Percentiles rank a stretch among this genome's conserved stretches.
These are phyloP conservation scores for Sicyos edulis DNA, from an alignment of 306 rosid genomes.

Conservation along the genomic window DNA sequence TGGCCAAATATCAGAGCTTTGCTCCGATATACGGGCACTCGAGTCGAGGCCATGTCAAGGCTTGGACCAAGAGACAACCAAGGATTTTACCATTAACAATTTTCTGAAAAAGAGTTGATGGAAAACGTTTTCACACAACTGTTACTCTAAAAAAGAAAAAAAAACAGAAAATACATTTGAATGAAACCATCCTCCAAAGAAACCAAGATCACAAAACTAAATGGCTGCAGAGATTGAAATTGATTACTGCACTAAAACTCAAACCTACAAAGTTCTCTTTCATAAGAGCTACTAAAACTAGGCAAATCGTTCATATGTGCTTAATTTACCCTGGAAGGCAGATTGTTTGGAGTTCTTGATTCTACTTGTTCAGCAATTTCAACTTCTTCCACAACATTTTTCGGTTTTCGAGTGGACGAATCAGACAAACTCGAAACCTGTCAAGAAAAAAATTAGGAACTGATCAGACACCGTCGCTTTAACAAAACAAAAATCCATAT, in stretches of 20 bases:
- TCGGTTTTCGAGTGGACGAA: conserved; percentile 46
- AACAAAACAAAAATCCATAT: too few relatives aligned
- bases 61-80: too few relatives aligned
- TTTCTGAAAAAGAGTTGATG: too few relatives aligned
- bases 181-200: conserved; percentile 1
- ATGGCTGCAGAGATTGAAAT: conserved; percentile 9
- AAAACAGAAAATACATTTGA: background rate
- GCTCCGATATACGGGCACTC: too few relatives aligned
- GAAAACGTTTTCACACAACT: background rate
- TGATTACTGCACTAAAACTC: background rate
- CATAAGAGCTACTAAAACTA: background rate
- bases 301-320: background rate
- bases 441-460: background rate
- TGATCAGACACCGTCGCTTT: background rate
- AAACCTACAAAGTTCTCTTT: background rate
- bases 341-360: conserved; percentile 26
- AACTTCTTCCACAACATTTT: conserved; percentile 28
- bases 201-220: background rate
- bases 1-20: too few relatives aligned
- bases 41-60: too few relatives aligned
- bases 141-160: too few relatives aligned
- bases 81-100: too few relatives aligned
- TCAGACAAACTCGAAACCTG: conserved; percentile 68
- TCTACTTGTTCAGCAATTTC: conserved; percentile 38
- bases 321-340: conserved; percentile 50